Percentiles rank a stretch among this genome's conserved stretches.
phyloP scores from a whole-genome alignment of 352 stramenopile species.

The Globisporangium lucens region DNA sequence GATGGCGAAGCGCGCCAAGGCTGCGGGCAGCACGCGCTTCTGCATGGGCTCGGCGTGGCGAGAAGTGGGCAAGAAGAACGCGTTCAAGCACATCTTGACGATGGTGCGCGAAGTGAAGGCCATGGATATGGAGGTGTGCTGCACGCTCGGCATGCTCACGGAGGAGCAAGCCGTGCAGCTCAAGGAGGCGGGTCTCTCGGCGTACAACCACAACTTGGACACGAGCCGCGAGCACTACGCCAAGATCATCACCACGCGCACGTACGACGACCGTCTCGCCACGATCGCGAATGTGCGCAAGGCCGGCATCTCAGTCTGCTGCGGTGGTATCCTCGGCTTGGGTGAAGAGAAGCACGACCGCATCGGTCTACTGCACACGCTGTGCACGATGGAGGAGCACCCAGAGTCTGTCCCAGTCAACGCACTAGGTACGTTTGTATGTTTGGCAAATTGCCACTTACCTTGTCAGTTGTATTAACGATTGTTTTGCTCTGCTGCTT shows the following conservation, averaged over 20 bases:
- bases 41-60: constrained; percentile 98
- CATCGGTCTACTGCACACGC: constrained; percentile 93
- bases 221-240: constrained; percentile 97
- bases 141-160: constrained; percentile 96
- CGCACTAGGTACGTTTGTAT: constrained; percentile 53
- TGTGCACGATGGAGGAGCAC: constrained; percentile 95
- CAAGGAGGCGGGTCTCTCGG: constrained; percentile 96
- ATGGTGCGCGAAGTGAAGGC: constrained; percentile 94
- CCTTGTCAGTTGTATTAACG: background rate
- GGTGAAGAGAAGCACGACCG: constrained; percentile 94
- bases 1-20: constrained; percentile 93
- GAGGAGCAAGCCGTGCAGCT: constrained; percentile 94
- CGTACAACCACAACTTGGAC: constrained; percentile 99
- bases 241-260: constrained; percentile 95
- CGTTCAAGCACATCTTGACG: constrained; percentile 96
- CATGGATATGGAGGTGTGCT: constrained; percentile 95
- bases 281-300: constrained; percentile 97
- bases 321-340: constrained; percentile 95
- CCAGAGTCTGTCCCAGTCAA: constrained; percentile 97
- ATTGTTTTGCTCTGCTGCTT: background rate
- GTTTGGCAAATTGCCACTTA: background rate
- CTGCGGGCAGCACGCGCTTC: constrained; percentile 95
- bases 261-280: constrained; percentile 95
- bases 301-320: constrained; percentile 97
- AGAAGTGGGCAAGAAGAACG: constrained; percentile 98